Evolutionary conservation across 2,329 filamentous ascomycete genomes (phyloP), one percentile per base, ranked within the genome.

Genomic region (Basipetospora chlamydospora): DNA sequence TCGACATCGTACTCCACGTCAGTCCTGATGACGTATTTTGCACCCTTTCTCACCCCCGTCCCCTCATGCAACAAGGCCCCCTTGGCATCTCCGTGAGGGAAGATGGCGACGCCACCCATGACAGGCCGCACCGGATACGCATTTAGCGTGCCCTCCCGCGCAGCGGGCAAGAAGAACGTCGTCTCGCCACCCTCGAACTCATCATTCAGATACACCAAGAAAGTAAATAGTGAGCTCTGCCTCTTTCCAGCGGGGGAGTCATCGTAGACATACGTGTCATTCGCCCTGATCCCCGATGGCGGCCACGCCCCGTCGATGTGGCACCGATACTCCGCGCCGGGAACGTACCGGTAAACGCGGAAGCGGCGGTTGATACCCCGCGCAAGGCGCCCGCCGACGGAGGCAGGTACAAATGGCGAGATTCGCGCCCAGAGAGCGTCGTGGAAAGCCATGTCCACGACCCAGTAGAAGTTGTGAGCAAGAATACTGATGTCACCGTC

Each of bases 261-360:
- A 44, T 83, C 78, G 51, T 81, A 83, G 3, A 77, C 61, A 39
- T 82, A 82, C 1, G 58, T 65, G 43, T 70, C 64, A 35, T 66
- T 60, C 0, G 69, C 55, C 2, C 66, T 54, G 30, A 81, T 73
- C 2, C 73, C 74, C 0, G 77, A 81, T 0, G 78, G 77, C 10
- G 78, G 78, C 78, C 78, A 83, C 0, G 77, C 78, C 6, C 78
- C 78, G 44, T 83, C 63, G 40, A 83, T 80, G 44, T 82, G 78
- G 40, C 70, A 73, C 6, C 78, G 61, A 47, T 83, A 83, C 49
- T 82, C 78, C 0, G 78, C 78, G 1, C 77, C 77, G 2, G 77
- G 77, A 0, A 82, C 76, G 40, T 83, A 83, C 46, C 78, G 64
- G 43, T 83, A 83, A 0, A 82, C 76, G 13, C 78, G 65, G 56